Conservation (phyloP, 1,284 basidiomycete genomes). For the Coniferiporia weirii region DNA sequence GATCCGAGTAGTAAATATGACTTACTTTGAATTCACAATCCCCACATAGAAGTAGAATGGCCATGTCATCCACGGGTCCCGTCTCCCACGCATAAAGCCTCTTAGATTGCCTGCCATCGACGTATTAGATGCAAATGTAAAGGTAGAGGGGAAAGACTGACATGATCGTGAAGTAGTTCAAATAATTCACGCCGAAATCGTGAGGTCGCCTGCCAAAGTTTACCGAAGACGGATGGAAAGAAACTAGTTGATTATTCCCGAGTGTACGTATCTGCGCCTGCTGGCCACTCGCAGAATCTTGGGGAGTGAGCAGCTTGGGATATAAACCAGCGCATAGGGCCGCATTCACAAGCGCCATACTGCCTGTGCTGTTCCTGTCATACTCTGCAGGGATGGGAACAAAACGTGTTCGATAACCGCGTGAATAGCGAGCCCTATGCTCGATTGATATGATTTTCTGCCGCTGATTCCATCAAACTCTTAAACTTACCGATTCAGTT, state of each 20-base stretch:
- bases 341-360: constrained; percentile 67
- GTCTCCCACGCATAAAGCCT: constrained; percentile 98
- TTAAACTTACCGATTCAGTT: constrained; percentile 59
- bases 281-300: constrained; percentile 39
- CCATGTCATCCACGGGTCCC: constrained; percentile 81
- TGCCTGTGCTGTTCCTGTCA: constrained; percentile 64
- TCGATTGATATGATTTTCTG: not conserved
- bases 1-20: not conserved
- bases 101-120: constrained; percentile 71
- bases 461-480: not conserved
- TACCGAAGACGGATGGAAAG: constrained; percentile 91
- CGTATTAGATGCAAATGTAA: constrained; percentile 9
- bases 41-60: constrained; percentile 84
- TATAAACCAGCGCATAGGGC: constrained; percentile 87
- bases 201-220: constrained; percentile 69
- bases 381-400: constrained; percentile 69
- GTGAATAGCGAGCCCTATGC: constrained; percentile 63
- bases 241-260: constrained; percentile 78
- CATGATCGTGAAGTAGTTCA: constrained; percentile 91
- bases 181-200: constrained; percentile 72
- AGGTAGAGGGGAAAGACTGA: constrained; percentile 30
- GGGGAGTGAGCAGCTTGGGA: constrained; percentile 83
- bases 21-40: constrained; percentile 87
- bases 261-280: constrained; percentile 69
- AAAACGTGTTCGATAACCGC: constrained; percentile 71